Evolutionary conservation across 805 yeast species (phyloP).

Genomic region (Lipomyces starkeyi): DNA sequence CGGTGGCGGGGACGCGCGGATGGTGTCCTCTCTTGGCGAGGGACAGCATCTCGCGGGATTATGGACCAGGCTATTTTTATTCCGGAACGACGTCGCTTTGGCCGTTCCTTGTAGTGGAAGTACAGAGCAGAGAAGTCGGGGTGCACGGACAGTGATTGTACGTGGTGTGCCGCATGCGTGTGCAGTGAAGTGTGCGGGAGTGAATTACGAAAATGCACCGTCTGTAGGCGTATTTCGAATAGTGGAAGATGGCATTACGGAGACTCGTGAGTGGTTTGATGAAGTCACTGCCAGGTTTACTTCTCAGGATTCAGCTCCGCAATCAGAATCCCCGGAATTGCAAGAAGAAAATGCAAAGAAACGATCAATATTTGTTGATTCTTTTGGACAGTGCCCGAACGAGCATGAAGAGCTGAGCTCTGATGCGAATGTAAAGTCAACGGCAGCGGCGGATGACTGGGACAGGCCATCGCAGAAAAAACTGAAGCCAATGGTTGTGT

Average conservation of each 20-base stretch:
- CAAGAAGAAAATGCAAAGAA: background rate
- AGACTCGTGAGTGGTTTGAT: slow-evolving; percentile 21
- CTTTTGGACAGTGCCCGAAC: background rate
- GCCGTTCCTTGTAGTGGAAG: background rate
- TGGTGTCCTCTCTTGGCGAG: slow-evolving; percentile 29
- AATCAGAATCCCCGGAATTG: background rate
- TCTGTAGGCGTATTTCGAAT: slow-evolving; percentile 22
- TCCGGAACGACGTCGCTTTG: slow-evolving; percentile 26
- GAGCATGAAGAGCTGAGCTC: background rate
- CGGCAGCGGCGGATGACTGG: background rate
- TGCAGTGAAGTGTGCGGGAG: slow-evolving; percentile 30
- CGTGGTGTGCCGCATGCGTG: slow-evolving; percentile 35
- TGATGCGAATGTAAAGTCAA: background rate
- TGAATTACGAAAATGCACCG: slow-evolving; percentile 23
- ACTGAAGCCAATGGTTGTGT: background rate
- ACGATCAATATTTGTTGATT: background rate
- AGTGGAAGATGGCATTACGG: slow-evolving; percentile 21
- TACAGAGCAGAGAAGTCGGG: background rate
- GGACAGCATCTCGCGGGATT: slow-evolving; percentile 12
- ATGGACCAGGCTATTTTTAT: slow-evolving; percentile 32
- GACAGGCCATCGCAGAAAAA: background rate
- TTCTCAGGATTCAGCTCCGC: background rate
- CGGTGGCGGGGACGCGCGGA: slow-evolving; percentile 23
- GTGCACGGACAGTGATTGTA: background rate
- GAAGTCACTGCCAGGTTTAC: background rate